Conservation (phyloP, 352 stramenopile species). For the Phytophthora hybrid region DNA sequence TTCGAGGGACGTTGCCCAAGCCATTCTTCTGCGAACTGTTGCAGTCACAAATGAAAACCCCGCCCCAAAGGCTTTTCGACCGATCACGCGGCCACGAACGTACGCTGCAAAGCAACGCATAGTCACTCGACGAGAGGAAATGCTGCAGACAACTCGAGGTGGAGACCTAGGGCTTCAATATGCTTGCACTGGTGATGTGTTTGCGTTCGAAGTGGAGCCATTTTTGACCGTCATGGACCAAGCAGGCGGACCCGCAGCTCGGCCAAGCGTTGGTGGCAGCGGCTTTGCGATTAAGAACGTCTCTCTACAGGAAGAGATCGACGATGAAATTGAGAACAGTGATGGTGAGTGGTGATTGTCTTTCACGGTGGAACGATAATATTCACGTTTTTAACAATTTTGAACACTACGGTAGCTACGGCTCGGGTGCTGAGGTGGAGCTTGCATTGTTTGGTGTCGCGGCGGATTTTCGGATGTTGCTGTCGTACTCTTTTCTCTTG, state of each 20-base stretch:
- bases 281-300: constrained; percentile 22
- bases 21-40: constrained; percentile 72
- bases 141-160: constrained; percentile 35
- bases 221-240: constrained; percentile 60
- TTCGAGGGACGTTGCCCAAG: constrained; percentile 57
- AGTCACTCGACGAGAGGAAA: constrained; percentile 51
- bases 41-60: constrained; percentile 77
- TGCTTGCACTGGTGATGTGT: constrained; percentile 63
- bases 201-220: constrained; percentile 75
- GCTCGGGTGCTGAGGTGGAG: constrained; percentile 28
- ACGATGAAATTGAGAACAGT: constrained; percentile 80
- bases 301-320: constrained; percentile 39
- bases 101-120: constrained; percentile 60
- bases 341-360: constrained; percentile 50
- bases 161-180: constrained; percentile 35
- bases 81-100: constrained; percentile 64
- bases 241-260: constrained; percentile 10
- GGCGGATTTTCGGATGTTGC: constrained; percentile 56
- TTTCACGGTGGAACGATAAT: constrained; percentile 9
- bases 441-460: constrained; percentile 25
- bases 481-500: constrained; percentile 73
- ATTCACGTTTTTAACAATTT: constrained; percentile 41
- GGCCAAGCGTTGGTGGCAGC: neutral
- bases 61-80: constrained; percentile 72
- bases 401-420: constrained; percentile 23